These are phyloP conservation scores for Mesembryanthemum crystallinum DNA, from an alignment of 148 eudicot genomes.

Conservation along the genomic window DNA sequence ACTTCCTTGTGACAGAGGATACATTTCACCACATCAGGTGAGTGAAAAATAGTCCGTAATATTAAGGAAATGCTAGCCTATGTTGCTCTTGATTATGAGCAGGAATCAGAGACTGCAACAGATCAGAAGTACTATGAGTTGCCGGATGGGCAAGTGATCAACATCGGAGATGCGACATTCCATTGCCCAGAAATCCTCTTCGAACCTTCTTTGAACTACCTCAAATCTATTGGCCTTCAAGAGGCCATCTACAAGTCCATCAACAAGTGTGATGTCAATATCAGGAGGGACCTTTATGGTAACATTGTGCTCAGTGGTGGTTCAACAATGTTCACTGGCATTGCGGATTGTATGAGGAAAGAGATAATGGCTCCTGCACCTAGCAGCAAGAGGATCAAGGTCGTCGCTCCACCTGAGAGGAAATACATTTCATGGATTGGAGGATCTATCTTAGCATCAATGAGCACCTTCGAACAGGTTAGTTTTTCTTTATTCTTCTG, in stretches of 20 bases:
- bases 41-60: conserved; percentile 35
- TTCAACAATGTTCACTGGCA: conserved; percentile 38
- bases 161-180: conserved; percentile 34
- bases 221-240: conserved; percentile 30
- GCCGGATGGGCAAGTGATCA: conserved; percentile 35
- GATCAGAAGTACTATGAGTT: conserved; percentile 35
- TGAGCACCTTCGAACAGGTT: conserved; percentile 41
- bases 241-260: conserved; percentile 36
- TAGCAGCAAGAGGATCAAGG: conserved; percentile 36
- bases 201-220: conserved; percentile 30
- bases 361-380: conserved; percentile 38
- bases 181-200: conserved; percentile 37
- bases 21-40: conserved; percentile 38
- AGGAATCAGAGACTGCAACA: conserved; percentile 30
- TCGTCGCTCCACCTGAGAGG: conserved; percentile 37
- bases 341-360: conserved; percentile 39
- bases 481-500: too few species aligned
- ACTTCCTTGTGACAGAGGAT: conserved; percentile 33
- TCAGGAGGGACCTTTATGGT: conserved; percentile 31
- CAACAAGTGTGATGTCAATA: conserved; percentile 34
- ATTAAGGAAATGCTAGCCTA: conserved; percentile 37
- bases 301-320: conserved; percentile 40
- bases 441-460: conserved; percentile 37
- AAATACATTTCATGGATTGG: conserved; percentile 39
- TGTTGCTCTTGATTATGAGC: conserved; percentile 35